Conservation (phyloP, 78 protist genomes). For the Dictyostelium intermedium region DNA sequence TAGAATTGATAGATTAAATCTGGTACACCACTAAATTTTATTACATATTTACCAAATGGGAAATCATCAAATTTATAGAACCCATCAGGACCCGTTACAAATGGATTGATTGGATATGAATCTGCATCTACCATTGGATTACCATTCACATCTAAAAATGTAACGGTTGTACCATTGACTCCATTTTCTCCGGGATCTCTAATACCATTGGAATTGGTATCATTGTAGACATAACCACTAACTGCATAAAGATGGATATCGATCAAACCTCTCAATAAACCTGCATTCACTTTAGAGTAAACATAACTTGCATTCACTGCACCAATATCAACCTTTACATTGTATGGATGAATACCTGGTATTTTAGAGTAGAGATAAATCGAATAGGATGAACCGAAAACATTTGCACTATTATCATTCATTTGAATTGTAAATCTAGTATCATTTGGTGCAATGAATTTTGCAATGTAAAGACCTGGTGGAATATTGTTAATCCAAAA, state of each 20-base stretch:
- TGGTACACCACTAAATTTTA: slow-evolving; percentile 8
- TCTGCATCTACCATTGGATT: background rate
- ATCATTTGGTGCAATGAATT: slow-evolving; percentile 4
- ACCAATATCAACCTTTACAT: slow-evolving; percentile 5
- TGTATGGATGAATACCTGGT: background rate
- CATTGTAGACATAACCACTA: slow-evolving; percentile 24
- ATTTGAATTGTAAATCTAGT: background rate
- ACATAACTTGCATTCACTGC: slow-evolving; percentile 11
- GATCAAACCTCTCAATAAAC: background rate
- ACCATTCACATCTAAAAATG: slow-evolving; percentile 5
- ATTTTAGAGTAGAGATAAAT: background rate
- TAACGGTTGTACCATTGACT: background rate
- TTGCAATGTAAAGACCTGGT: slow-evolving; percentile 32
- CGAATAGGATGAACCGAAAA: background rate
- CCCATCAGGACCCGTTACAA: background rate
- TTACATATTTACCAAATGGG: background rate
- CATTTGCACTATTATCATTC: background rate
- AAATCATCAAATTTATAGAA: slow-evolving; percentile 25
- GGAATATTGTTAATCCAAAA: slow-evolving; percentile 25
- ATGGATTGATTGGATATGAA: background rate
- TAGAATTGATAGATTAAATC: background rate
- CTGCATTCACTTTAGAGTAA: slow-evolving; percentile 14
- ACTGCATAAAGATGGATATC: background rate
- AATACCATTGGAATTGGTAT: slow-evolving; percentile 15
- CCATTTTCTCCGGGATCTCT: slow-evolving; percentile 9